Evolutionary conservation across 495 filamentous ascomycete genomes (phyloP).

Genomic region (Geopyxis carbonaria): DNA sequence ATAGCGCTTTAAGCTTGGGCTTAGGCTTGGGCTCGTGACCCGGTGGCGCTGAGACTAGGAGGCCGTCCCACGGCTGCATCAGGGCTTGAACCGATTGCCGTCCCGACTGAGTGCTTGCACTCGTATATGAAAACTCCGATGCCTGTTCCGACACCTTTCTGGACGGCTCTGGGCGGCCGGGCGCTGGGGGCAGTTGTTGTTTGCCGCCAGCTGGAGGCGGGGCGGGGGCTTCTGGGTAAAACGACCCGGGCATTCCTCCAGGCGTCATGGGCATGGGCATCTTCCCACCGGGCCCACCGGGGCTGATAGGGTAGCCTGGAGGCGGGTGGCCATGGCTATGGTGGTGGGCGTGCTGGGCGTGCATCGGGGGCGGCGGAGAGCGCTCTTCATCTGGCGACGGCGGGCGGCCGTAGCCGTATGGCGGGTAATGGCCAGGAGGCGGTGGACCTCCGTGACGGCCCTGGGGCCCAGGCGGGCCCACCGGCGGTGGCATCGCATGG

Average conservation of each 20-base stretch:
- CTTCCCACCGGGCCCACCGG: neutral
- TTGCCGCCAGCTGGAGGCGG: neutral
- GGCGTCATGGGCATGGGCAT: conserved; percentile 9
- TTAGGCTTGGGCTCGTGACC: conserved; percentile 34
- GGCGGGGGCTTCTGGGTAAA: conserved; percentile 1
- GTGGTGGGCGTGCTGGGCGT: conserved; percentile 9
- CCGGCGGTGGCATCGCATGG: conserved; percentile 6
- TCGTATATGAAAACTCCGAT: conserved; percentile 8
- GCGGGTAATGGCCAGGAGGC: conserved; percentile 6
- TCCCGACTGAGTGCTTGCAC: conserved; percentile 9
- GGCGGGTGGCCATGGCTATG: conserved; percentile 1
- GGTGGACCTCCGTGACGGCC: conserved; percentile 6
- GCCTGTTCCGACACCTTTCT: conserved; percentile 9
- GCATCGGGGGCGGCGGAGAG: conserved; percentile 5
- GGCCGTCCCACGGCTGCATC: conserved; percentile 14
- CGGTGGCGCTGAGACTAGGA: conserved; percentile 14
- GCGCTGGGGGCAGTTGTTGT: neutral
- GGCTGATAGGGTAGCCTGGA: neutral
- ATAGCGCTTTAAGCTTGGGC: conserved; percentile 47
- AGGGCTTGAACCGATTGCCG: conserved; percentile 13
- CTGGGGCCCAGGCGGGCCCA: conserved; percentile 6
- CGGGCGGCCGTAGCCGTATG: neutral
- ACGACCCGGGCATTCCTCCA: conserved; percentile 5
- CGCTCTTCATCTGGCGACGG: neutral
- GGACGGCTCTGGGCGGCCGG: conserved; percentile 8